Percentiles rank a stretch among this genome's conserved stretches.
Evolutionary conservation across 495 filamentous ascomycete genomes (phyloP).

Genomic region (Aspergillus bertholletiae): DNA sequence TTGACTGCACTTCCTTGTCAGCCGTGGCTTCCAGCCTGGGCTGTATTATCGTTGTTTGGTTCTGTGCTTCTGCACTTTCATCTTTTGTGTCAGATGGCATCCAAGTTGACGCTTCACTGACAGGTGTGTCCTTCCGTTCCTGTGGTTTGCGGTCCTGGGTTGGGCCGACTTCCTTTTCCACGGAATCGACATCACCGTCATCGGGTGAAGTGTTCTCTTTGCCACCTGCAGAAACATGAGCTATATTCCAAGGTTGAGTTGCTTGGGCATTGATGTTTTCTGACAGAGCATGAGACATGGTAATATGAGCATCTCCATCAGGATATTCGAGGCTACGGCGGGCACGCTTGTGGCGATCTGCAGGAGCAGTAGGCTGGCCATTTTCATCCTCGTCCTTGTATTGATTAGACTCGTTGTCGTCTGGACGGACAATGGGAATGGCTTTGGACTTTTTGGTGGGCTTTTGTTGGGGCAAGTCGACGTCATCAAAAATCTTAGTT

Average conservation of each 20-base stretch:
- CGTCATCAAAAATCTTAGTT: constrained; percentile 70
- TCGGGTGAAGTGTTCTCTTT: constrained; percentile 44
- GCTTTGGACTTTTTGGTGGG: constrained; percentile 71
- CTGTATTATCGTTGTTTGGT: too few relatives aligned
- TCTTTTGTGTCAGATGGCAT: constrained; percentile 40
- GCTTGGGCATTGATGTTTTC: constrained; percentile 40
- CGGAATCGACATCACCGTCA: background rate
- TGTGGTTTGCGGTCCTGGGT: constrained; percentile 19
- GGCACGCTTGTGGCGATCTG: constrained; percentile 68
- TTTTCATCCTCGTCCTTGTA: constrained; percentile 46
- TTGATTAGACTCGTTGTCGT: constrained; percentile 39
- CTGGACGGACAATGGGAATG: constrained; percentile 73
- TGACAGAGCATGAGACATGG: constrained; percentile 48
- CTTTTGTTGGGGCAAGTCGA: constrained; percentile 62
- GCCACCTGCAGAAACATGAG: constrained; percentile 34
- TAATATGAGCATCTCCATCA: constrained; percentile 68
- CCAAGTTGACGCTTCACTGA: constrained; percentile 41
- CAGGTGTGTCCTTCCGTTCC: constrained; percentile 31
- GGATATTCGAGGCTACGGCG: constrained; percentile 56
- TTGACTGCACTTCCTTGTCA: background rate
- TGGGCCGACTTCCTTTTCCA: background rate
- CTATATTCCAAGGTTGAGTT: constrained; percentile 22
- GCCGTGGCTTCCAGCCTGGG: constrained; percentile 1
- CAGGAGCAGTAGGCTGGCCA: constrained; percentile 30
- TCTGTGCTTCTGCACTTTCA: constrained; percentile 32